Evolutionary conservation across 208 protist species (phyloP), one percentile per base, ranked within the genome.

Genomic region (Herpetomonas tarakana): DNA sequence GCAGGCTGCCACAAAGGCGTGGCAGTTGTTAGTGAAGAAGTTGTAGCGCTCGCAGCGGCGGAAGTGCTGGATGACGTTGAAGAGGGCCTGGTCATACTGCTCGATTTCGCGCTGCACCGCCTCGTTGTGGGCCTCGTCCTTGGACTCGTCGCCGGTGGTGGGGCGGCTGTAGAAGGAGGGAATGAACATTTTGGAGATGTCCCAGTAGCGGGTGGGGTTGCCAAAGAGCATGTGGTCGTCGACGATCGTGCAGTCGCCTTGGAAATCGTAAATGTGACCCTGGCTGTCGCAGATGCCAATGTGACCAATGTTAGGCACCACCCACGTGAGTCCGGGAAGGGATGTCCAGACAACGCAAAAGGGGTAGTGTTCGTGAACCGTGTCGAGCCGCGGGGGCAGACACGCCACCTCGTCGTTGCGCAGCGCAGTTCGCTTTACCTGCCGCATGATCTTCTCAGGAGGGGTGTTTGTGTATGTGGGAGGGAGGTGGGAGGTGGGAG

Each of bases 261-360:
- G 83, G 74, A 98, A 98, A 71, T 98, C 94, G 56, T 86, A 79
- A 54, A 96, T 89, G 46, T 73, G 64, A 0, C 94, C 94, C 0
- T 81, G 58, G 41, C 78, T 92, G 59, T 93, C 92, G 44, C 81
- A 86, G 35, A 98, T 95, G 7, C 77, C 94, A 21, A 96, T 80
- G 69, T 98, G 94, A 0, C 94, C 94, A 22, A 98, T 68, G 39
- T 96, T 91, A 1, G 94, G 94, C 1, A 96, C 57, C 1, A 98
- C 26, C 89, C 91, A 96, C 39, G 83, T 88, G 14, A 98, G 71
- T 16, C 94, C 0, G 0, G 94, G 94, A 57, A 98, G 87, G 2
- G 92, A 74, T 2, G 87, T 83, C 94, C 91, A 98, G 4, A 97
- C 89, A 28, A 98, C 58, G 56, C 91, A 96, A 71, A 90, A 97